These are phyloP conservation scores for Cyberlindnera euphorbiiphila DNA, from an alignment of 805 yeast genomes.

Conservation along the genomic window DNA sequence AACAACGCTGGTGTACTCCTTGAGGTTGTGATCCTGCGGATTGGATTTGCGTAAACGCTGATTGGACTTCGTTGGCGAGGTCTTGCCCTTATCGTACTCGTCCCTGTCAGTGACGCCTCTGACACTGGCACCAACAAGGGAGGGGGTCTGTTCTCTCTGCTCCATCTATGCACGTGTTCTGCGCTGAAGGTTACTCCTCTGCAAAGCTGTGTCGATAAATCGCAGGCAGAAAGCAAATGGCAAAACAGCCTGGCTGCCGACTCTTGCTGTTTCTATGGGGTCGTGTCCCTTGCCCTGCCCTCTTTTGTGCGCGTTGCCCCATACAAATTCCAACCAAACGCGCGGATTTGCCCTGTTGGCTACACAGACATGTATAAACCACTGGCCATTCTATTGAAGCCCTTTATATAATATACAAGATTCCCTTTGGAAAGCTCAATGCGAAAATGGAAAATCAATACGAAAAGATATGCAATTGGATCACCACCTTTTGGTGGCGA, in stretches of 20 bases:
- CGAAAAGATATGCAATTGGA: not conserved
- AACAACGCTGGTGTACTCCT: slow-evolving; percentile 29
- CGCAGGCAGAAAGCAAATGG: too few relatives aligned
- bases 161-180: slow-evolving; percentile 4
- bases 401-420: too few relatives aligned
- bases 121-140: slow-evolving; percentile 25
- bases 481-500: not conserved
- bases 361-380: too few relatives aligned
- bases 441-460: too few relatives aligned
- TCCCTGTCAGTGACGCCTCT: slow-evolving; percentile 20
- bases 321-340: not conserved
- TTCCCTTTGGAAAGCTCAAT: too few relatives aligned
- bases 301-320: not conserved
- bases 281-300: too few relatives aligned
- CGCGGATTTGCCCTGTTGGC: too few relatives aligned
- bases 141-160: slow-evolving; percentile 17
- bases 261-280: too few relatives aligned
- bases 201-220: not conserved
- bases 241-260: too few relatives aligned
- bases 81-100: slow-evolving; percentile 10
- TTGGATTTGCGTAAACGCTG: slow-evolving; percentile 3
- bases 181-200: not conserved
- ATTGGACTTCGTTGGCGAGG: slow-evolving; percentile 18
- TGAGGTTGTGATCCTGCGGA: slow-evolving; percentile 6
- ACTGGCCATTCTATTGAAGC: too few relatives aligned